phyloP scores from a whole-genome alignment of 23 red algal genomes.

The Porphyridium purpureum region DNA sequence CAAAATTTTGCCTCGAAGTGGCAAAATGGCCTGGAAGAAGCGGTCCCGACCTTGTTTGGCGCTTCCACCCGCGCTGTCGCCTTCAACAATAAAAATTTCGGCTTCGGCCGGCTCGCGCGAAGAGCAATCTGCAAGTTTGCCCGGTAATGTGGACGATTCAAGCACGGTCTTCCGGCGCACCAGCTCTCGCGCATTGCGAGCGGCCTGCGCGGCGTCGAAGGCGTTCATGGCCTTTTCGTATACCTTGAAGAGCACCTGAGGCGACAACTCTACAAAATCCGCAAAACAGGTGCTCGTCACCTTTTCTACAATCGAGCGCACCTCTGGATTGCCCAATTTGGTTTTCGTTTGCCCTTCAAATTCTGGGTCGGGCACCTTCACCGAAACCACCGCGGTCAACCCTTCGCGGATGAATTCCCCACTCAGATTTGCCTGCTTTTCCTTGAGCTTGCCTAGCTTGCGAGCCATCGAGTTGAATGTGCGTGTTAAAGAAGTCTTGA shows the following conservation, averaged over 20 bases:
- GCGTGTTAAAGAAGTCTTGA: conserved; percentile 60
- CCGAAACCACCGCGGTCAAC: conserved; percentile 75
- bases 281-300: background rate
- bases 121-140: conserved; percentile 92
- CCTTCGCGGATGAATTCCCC: conserved; percentile 94
- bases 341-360: conserved; percentile 99
- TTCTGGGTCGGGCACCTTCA: conserved; percentile 96
- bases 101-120: conserved; percentile 35
- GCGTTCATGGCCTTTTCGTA: conserved; percentile 42
- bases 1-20: conserved; percentile 93
- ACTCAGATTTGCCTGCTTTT: conserved; percentile 26
- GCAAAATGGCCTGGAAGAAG: conserved; percentile 80
- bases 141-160: conserved; percentile 78
- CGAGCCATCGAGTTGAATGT: conserved; percentile 60
- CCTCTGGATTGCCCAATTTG: conserved; percentile 72
- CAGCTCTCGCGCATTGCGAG: conserved; percentile 73
- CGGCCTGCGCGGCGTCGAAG: conserved; percentile 74
- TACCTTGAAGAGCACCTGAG: background rate
- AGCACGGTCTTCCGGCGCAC: conserved; percentile 79
- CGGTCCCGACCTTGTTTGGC: conserved; percentile 96
- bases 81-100: conserved; percentile 97
- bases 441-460: conserved; percentile 45
- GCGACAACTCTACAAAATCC: conserved; percentile 1
- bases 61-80: conserved; percentile 89
- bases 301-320: conserved; percentile 54